Conservation (phyloP, 2,329 filamentous ascomycete genomes). For the Alternaria infectoria region DNA sequence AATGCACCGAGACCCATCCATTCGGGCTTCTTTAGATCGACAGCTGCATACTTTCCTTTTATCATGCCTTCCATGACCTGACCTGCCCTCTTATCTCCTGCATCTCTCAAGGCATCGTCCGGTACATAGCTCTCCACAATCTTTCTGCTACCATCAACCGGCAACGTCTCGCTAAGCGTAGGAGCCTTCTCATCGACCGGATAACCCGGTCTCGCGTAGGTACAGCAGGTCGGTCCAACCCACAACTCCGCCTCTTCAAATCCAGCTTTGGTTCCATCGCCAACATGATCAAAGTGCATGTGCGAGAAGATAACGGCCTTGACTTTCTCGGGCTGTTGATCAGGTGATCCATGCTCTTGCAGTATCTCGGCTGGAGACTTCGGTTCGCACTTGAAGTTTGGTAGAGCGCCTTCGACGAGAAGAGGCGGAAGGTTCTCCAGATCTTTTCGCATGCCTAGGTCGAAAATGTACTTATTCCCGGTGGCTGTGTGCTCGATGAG, state of each 20-base stretch:
- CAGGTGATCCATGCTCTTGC: constrained; percentile 28
- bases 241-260: constrained; percentile 49
- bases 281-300: constrained; percentile 52
- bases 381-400: constrained; percentile 45
- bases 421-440: constrained; percentile 50
- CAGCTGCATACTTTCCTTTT: constrained; percentile 37
- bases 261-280: constrained; percentile 45
- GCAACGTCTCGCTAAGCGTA: constrained; percentile 52
- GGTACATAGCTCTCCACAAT: constrained; percentile 42
- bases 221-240: constrained; percentile 45
- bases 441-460: constrained; percentile 60
- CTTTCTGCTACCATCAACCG: constrained; percentile 52
- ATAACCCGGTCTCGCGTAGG: constrained; percentile 40
- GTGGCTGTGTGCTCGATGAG: constrained; percentile 38
- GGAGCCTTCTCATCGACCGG: constrained; percentile 29
- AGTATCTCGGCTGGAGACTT: constrained; percentile 38
- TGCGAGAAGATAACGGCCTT: constrained; percentile 50
- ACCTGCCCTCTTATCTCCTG: constrained; percentile 32
- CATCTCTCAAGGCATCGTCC: constrained; percentile 35
- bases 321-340: constrained; percentile 47
- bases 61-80: constrained; percentile 29
- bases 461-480: constrained; percentile 56
- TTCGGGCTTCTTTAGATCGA: constrained; percentile 33
- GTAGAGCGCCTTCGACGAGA: constrained; percentile 50
- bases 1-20: constrained; percentile 52